Percentiles rank a stretch among this genome's conserved stretches.
These are phyloP conservation scores for Gentiana dahurica DNA, from an alignment of 257 asterid species.

Conservation along the genomic window DNA sequence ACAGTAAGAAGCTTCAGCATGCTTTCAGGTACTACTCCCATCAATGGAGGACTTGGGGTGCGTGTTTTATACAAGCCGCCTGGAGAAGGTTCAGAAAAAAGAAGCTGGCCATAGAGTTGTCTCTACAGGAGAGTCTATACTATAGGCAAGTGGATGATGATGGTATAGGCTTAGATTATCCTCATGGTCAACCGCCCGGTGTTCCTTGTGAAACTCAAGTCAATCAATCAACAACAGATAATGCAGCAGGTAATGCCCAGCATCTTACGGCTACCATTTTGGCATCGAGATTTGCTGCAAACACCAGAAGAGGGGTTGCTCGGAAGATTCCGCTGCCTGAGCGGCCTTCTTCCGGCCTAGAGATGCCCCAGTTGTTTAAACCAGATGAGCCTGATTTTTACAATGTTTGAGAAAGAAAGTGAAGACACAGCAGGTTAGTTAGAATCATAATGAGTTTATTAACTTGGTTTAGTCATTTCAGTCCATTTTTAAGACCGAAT, in stretches of 20 bases:
- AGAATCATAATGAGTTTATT: too few species aligned
- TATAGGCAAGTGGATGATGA: conserved; percentile 6
- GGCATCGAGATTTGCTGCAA: conserved; percentile 71
- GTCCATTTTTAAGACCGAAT: too few species aligned
- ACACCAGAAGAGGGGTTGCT: conserved; percentile 47
- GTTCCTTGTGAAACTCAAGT: conserved; percentile 7
- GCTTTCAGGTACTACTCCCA: conserved; percentile 85
- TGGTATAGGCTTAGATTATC: background rate
- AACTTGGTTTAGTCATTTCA: too few species aligned
- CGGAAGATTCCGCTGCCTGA: conserved; percentile 34
- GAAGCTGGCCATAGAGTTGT: conserved; percentile 50
- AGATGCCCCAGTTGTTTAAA: conserved; percentile 72
- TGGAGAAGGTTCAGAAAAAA: conserved; percentile 70
- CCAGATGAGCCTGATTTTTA: conserved; percentile 89
- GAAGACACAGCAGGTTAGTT: background rate
- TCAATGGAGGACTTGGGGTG: conserved; percentile 95
- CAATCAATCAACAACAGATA: conserved; percentile 5
- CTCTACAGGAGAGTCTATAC: conserved; percentile 33
- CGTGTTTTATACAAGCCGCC: conserved; percentile 65
- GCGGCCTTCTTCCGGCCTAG: conserved; percentile 52
- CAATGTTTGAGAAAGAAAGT: conserved; percentile 17
- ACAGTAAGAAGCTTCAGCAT: conserved; percentile 86
- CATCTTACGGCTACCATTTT: conserved; percentile 58
- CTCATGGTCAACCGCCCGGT: too few species aligned
- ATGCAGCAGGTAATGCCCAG: conserved; percentile 20